A percentile compares a stretch with the other conserved stretches of the same genome.
These are phyloP conservation scores for Colletotrichum limetticola DNA, from an alignment of 2,329 filamentous ascomycete species.

Conservation along the genomic window DNA sequence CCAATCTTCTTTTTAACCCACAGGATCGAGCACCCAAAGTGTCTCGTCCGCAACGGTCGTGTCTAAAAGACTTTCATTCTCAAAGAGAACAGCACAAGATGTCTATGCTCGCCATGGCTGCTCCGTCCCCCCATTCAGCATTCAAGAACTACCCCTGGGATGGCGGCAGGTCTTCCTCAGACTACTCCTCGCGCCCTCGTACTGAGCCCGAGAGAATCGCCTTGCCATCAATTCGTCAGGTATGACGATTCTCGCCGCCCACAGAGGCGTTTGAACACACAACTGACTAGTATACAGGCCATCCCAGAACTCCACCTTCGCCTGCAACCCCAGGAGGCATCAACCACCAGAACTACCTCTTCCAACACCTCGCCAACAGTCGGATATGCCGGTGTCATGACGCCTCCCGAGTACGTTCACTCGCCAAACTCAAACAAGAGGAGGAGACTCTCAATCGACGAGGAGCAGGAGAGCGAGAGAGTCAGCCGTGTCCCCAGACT, in stretches of 20 bases:
- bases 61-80: conserved; percentile 37
- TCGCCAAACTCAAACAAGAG: conserved; percentile 61
- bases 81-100: conserved; percentile 50
- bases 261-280: conserved; percentile 8
- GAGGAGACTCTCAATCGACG: conserved; percentile 55
- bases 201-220: conserved; percentile 53
- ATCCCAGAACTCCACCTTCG: conserved; percentile 58
- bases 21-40: conserved; percentile 52
- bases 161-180: conserved; percentile 44
- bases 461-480: conserved; percentile 51
- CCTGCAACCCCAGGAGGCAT: conserved; percentile 45
- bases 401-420: conserved; percentile 60
- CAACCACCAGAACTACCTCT: conserved; percentile 43
- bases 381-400: conserved; percentile 42
- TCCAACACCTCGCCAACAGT: conserved; percentile 48
- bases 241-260: conserved; percentile 41
- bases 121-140: conserved; percentile 51
- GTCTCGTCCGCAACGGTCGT: conserved; percentile 28
- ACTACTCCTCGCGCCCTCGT: conserved; percentile 48
- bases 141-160: conserved; percentile 56
- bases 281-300: conserved; percentile 43
- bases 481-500: conserved; percentile 59
- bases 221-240: conserved; percentile 65
- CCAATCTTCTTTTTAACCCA: conserved; percentile 40
- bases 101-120: conserved; percentile 61